Conservation (phyloP, 768 basidiomycete genomes). For the Daedalea quercina region DNA sequence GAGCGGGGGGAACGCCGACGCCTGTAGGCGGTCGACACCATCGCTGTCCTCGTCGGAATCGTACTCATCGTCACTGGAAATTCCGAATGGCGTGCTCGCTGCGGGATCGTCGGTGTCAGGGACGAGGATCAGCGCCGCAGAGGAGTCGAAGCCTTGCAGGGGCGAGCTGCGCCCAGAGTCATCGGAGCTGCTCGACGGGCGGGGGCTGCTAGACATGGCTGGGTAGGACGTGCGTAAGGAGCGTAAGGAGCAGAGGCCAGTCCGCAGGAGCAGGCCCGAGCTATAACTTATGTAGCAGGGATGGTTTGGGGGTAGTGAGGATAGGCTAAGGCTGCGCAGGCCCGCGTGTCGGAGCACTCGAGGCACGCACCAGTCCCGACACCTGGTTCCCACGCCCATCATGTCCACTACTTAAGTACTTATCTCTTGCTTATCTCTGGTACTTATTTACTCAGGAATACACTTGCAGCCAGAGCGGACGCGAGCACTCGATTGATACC, state of each 20-base stretch:
- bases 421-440: background rate
- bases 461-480: too few relatives aligned
- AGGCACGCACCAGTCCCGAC: background rate
- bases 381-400: background rate
- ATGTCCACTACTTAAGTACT: background rate
- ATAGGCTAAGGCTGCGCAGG: background rate
- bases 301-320: background rate
- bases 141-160: slow-evolving; percentile 27
- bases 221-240: background rate
- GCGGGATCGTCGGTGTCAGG: slow-evolving; percentile 42
- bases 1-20: slow-evolving; percentile 46
- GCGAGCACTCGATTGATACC: background rate
- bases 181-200: slow-evolving; percentile 17
- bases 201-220: slow-evolving; percentile 10
- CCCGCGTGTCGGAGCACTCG: too few relatives aligned
- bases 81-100: slow-evolving; percentile 21
- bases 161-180: slow-evolving; percentile 18
- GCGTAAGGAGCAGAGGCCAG: slow-evolving; percentile 6
- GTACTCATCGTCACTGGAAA: slow-evolving; percentile 38
- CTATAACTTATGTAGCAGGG: slow-evolving; percentile 1
- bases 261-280: background rate
- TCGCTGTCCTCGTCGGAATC: slow-evolving; percentile 29
- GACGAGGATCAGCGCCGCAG: slow-evolving; percentile 58
- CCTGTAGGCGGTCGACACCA: slow-evolving; percentile 18
- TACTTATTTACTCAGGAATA: too few relatives aligned